phyloP scores from a whole-genome alignment of 2,329 filamentous ascomycete genomes.

The Pestalotiopsis sp. region DNA sequence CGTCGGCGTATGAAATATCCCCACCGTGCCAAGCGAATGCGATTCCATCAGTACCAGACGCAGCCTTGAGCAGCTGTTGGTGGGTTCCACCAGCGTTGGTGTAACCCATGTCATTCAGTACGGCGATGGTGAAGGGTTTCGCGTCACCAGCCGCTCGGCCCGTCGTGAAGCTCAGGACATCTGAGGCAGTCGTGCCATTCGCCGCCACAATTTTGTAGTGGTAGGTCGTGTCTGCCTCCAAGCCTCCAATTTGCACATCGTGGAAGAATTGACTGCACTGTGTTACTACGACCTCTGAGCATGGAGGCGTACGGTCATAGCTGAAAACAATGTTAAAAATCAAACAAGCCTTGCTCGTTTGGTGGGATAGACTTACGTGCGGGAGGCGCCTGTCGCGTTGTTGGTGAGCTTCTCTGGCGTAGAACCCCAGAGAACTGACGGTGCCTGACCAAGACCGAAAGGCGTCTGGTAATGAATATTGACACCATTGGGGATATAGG shows the following conservation, averaged over 20 bases:
- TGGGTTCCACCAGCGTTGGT: conserved; percentile 8
- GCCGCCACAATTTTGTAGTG: conserved; percentile 7
- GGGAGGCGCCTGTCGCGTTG: not conserved
- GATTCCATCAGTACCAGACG: not conserved
- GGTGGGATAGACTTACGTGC: not conserved
- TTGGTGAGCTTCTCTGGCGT: not conserved
- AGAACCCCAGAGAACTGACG: not conserved
- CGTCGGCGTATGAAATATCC: conserved; percentile 61
- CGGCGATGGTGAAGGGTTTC: conserved; percentile 1
- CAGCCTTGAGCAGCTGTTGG: conserved; percentile 1
- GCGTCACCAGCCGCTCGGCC: conserved; percentile 3
- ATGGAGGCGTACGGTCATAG: conserved; percentile 6
- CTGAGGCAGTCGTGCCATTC: conserved; percentile 7
- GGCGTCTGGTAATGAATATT: conserved; percentile 9
- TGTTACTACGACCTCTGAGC: conserved; percentile 7
- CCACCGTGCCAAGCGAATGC: conserved; percentile 47
- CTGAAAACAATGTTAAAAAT: not conserved
- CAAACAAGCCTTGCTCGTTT: not conserved
- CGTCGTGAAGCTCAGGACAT: conserved; percentile 6
- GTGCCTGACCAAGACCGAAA: conserved; percentile 4
- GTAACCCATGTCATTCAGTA: conserved; percentile 8
- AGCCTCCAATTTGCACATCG: not conserved
- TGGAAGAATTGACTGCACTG: conserved; percentile 8
- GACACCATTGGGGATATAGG: conserved; percentile 6
- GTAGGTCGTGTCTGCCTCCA: conserved; percentile 1